A percentile compares a stretch with the other conserved stretches of the same genome.
Conservation (phyloP, 805 yeast genomes). For the Metschnikowia reukaufii region DNA sequence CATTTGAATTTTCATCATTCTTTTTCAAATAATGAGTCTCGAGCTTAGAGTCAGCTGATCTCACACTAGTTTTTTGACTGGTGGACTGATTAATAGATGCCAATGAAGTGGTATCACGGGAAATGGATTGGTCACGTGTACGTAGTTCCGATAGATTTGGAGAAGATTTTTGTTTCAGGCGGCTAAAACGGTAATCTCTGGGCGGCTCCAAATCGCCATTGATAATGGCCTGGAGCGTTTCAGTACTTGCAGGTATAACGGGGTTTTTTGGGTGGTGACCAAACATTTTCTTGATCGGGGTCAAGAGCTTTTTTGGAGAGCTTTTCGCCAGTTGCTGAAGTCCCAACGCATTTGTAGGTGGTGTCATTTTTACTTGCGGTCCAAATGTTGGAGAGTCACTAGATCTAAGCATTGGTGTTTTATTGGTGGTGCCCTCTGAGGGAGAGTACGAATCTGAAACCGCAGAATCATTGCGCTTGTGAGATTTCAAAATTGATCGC, state of each 20-base stretch:
- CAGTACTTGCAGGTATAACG: slow-evolving; percentile 10
- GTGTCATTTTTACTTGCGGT: slow-evolving; percentile 2
- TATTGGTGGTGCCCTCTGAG: slow-evolving; percentile 3
- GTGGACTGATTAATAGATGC: too few species aligned
- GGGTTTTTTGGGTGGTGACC: slow-evolving; percentile 19
- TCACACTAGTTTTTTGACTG: too few species aligned
- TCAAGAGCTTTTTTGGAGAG: slow-evolving; percentile 39
- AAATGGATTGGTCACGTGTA: background rate
- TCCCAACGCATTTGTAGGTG: slow-evolving; percentile 14
- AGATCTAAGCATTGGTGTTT: background rate
- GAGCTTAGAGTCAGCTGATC: too few species aligned
- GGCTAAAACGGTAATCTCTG: slow-evolving; percentile 4
- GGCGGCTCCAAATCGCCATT: slow-evolving; percentile 18
- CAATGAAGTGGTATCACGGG: background rate
- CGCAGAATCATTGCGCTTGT: slow-evolving; percentile 20
- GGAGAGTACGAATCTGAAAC: slow-evolving; percentile 16
- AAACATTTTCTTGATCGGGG: slow-evolving; percentile 38
- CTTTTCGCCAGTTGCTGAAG: slow-evolving; percentile 12
- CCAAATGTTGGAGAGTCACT: background rate
- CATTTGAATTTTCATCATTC: background rate
- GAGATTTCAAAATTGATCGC: slow-evolving; percentile 22
- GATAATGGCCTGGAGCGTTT: slow-evolving; percentile 14
- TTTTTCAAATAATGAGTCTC: too few species aligned
- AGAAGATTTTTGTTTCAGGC: background rate
- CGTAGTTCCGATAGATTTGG: slow-evolving; percentile 10